These are phyloP conservation scores for Ramaria rubella DNA, from an alignment of 768 basidiomycete species.

Conservation along the genomic window DNA sequence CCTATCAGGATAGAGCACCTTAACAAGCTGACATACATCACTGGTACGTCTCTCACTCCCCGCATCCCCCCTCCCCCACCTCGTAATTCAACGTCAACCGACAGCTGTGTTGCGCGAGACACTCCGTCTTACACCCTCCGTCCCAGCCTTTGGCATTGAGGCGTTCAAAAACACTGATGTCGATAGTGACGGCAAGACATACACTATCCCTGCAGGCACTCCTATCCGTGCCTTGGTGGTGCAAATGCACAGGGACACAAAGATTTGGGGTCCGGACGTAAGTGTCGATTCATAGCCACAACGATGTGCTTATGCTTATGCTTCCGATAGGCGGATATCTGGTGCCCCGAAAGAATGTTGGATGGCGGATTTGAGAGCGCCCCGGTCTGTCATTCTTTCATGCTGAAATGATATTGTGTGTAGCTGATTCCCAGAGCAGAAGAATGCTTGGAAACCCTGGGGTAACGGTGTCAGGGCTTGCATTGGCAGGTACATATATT, in stretches of 20 bases:
- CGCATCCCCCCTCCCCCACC: background rate
- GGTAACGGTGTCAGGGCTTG: slow-evolving; percentile 24
- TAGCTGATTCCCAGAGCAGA: slow-evolving; percentile 18
- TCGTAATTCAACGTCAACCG: background rate
- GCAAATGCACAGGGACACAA: slow-evolving; percentile 33
- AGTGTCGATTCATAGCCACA: slow-evolving; percentile 15
- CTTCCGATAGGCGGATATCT: slow-evolving; percentile 27
- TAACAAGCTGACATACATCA: slow-evolving; percentile 36
- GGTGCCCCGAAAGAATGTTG: slow-evolving; percentile 42
- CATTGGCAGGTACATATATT: slow-evolving; percentile 10
- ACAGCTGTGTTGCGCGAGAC: slow-evolving; percentile 30
- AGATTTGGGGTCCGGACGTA: slow-evolving; percentile 44
- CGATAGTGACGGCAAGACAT: slow-evolving; percentile 30
- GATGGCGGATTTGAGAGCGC: slow-evolving; percentile 42
- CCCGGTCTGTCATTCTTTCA: slow-evolving; percentile 26
- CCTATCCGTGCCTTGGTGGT: slow-evolving; percentile 24
- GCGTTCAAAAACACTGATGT: slow-evolving; percentile 33
- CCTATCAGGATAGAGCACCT: slow-evolving; percentile 34
- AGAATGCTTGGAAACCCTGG: slow-evolving; percentile 38
- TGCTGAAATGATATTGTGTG: background rate
- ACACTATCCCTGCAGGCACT: slow-evolving; percentile 29
- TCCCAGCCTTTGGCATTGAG: slow-evolving; percentile 28
- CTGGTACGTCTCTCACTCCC: no score
- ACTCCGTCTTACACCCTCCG: slow-evolving; percentile 35
- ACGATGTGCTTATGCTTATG: background rate